A percentile compares a stretch with the other conserved stretches of the same genome.
These are phyloP conservation scores for Fennellomyces sp. DNA, from an alignment of 371 early-diverging fungal species.

Conservation along the genomic window DNA sequence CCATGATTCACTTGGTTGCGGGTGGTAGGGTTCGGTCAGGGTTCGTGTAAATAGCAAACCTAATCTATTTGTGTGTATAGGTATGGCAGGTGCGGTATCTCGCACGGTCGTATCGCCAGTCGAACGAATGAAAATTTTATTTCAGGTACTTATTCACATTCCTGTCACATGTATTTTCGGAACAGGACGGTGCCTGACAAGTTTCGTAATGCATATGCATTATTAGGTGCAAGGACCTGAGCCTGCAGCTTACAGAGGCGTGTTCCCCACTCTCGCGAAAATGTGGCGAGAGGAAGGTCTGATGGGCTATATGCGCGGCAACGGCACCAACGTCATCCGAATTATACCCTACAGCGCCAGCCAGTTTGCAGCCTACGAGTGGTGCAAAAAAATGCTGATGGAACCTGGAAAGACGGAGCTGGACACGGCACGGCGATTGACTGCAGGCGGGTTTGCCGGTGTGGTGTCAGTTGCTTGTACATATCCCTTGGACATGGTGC, in stretches of 20 bases:
- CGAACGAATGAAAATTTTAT: constrained; percentile 91
- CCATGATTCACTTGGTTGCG: constrained; percentile 83
- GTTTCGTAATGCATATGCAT: not conserved
- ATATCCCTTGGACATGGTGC: constrained; percentile 88
- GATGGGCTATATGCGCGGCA: constrained; percentile 87
- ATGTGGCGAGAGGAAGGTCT: constrained; percentile 91
- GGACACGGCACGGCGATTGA: constrained; percentile 71
- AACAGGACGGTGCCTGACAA: constrained; percentile 8
- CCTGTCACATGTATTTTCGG: constrained; percentile 19
- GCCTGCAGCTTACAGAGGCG: constrained; percentile 69
- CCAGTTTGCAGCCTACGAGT: constrained; percentile 91
- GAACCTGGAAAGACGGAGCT: constrained; percentile 70
- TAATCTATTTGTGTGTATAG: constrained; percentile 9
- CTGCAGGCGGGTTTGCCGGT: constrained; percentile 86
- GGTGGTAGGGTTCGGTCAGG: constrained; percentile 68
- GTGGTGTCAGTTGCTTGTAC: constrained; percentile 83
- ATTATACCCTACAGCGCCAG: constrained; percentile 91
- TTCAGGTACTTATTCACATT: constrained; percentile 71
- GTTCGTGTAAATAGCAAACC: too few species aligned
- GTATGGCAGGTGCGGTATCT: constrained; percentile 87
- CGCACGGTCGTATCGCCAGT: constrained; percentile 92
- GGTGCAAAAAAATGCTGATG: constrained; percentile 69
- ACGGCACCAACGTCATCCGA: constrained; percentile 91
- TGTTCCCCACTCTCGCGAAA: constrained; percentile 72
- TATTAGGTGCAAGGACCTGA: constrained; percentile 76